Base-by-base conservation (phyloP, 495 filamentous ascomycete genomes). In the Penicilliopsis zonata region DNA sequence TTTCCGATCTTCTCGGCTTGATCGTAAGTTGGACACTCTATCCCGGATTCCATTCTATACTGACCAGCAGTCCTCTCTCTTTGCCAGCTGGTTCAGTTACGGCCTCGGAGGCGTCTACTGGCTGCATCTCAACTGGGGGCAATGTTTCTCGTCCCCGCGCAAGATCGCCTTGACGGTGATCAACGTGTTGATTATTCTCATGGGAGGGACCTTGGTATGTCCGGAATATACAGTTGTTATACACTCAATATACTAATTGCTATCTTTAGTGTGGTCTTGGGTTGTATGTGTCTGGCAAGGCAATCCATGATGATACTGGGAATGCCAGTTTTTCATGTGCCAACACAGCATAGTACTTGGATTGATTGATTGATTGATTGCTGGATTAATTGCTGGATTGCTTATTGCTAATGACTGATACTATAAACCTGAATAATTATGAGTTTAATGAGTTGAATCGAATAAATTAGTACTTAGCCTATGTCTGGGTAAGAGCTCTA, bases 1-100 rank as follows among this genome's bases (percentile, higher is more conserved):
- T 85, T 57, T 74, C 69, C 37, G 67, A 76, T 30, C 42, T 86
- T 34, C 50, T 84, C 28, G 65, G 64, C 35, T 38, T 72, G 33
- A 64, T 69, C 34, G 56, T 60, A 42, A 30, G 57, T 46, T 12
- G 4, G 10, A n/a, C 4, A n/a, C 5, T 5, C 2, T 23, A 16
- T 16, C 18, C 15, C 15, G 13, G 4, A 4, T 30, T 16, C 28
- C 18, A 16, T 16, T 30, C 5, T 13, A 9, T 28, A 13, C 13
- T 13, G n/a, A n/a, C 14, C 7, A 9, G 7, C 16, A 30, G 16
- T 32, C 17, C 35, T 18, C 35, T 7, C 19, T 37, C n/a, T 31
- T 37, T 21, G 35, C 28, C 2, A 37, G 35, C 20, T 37, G 35
- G 35, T 37, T 53, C 18, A 47, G 40, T 8, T 37, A 31, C n/a